A percentile compares a stretch with the other conserved stretches of the same genome.
Conservation (phyloP, 2,329 filamentous ascomycete genomes). For the Colletotrichum magnum region DNA sequence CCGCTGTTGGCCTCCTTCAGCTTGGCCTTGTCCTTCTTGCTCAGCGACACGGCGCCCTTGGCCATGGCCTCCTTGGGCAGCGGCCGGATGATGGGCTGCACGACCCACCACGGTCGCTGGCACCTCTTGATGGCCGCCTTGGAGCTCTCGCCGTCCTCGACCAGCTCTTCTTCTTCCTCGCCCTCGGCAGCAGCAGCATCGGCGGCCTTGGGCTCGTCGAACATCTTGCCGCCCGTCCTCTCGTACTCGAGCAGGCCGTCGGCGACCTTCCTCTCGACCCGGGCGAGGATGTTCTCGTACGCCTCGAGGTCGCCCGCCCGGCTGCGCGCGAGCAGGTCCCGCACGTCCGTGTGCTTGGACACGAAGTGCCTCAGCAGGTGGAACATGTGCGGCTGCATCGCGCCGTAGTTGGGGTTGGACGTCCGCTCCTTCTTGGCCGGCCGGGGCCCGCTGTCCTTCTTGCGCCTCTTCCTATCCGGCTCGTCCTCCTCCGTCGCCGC, state of each 20-base stretch:
- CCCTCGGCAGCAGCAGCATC: constrained; percentile 44
- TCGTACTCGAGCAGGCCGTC: constrained; percentile 79
- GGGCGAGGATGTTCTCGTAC: constrained; percentile 81
- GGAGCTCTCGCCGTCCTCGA: constrained; percentile 69
- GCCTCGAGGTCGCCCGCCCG: constrained; percentile 79
- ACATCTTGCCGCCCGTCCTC: constrained; percentile 63
- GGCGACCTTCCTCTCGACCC: constrained; percentile 83
- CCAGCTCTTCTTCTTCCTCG: constrained; percentile 45
- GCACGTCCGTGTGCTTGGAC: constrained; percentile 82
- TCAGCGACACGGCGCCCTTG: constrained; percentile 81
- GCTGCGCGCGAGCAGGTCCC: constrained; percentile 83
- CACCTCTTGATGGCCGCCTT: constrained; percentile 79
- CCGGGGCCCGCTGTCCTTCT: constrained; percentile 50
- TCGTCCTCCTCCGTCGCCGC: constrained; percentile 55
- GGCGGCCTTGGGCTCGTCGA: constrained; percentile 59
- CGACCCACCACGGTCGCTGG: constrained; percentile 89
- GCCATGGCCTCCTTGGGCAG: constrained; percentile 89
- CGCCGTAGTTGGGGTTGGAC: constrained; percentile 81
- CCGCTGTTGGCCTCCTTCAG: constrained; percentile 51
- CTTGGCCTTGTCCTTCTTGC: constrained; percentile 76
- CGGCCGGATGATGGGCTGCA: constrained; percentile 88
- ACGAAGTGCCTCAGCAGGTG: constrained; percentile 89
- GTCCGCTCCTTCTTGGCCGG: constrained; percentile 54
- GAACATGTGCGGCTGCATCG: constrained; percentile 94
- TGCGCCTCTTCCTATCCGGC: constrained; percentile 68